Conservation (phyloP, 1,139 yeast genomes). For the Saccharomycopsis phalli region DNA sequence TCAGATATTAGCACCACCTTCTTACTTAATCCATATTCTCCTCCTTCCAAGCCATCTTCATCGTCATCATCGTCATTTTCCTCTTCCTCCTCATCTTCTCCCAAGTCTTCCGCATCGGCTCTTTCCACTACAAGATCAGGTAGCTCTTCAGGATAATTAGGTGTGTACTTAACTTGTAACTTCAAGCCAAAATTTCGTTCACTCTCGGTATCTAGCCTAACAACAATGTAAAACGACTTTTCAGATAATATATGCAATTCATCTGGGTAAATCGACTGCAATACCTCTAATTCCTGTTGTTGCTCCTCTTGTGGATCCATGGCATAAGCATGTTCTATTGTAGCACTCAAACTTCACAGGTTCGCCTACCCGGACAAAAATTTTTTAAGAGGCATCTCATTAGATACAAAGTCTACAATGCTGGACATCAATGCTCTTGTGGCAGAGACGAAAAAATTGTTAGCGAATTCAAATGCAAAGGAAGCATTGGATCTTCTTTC, state of each 20-base stretch:
- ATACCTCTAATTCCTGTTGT: slow-evolving; percentile 68
- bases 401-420: neutral
- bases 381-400: too few relatives aligned
- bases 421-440: slow-evolving; percentile 18
- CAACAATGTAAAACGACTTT: slow-evolving; percentile 38
- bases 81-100: slow-evolving; percentile 24
- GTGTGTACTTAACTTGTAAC: slow-evolving; percentile 58
- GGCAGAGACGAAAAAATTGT: slow-evolving; percentile 28
- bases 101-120: slow-evolving; percentile 29
- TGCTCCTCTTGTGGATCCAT: slow-evolving; percentile 77
- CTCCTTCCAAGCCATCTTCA: slow-evolving; percentile 39
- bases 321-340: neutral
- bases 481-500: slow-evolving; percentile 34
- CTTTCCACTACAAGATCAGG: slow-evolving; percentile 44
- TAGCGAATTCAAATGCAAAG: slow-evolving; percentile 31
- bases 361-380: too few relatives aligned
- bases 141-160: slow-evolving; percentile 58
- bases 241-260: slow-evolving; percentile 46
- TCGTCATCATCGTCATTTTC: slow-evolving; percentile 36
- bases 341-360: neutral
- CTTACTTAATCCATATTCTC: slow-evolving; percentile 31
- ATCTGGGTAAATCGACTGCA: slow-evolving; percentile 89
- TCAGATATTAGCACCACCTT: slow-evolving; percentile 48
- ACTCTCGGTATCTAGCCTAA: slow-evolving; percentile 50
- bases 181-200: slow-evolving; percentile 43